These are phyloP conservation scores for Cardamine resedifolia DNA, from an alignment of 345 rosid species.

Conservation along the genomic window DNA sequence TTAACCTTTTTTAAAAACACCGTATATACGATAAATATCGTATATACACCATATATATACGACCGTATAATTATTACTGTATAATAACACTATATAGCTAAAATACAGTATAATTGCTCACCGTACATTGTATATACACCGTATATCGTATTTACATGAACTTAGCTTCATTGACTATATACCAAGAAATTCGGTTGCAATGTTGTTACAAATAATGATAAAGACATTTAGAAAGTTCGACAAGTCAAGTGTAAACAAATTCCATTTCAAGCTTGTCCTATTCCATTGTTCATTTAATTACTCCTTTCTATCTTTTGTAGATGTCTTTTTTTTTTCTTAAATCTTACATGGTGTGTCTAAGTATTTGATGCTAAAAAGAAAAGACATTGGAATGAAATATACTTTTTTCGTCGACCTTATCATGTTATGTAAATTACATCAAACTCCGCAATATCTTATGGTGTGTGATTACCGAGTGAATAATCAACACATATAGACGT, in stretches of 20 bases:
- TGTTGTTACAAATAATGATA: slow-evolving; percentile 1
- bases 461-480: too few relatives aligned
- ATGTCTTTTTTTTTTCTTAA: background rate
- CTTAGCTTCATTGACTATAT: slow-evolving; percentile 1
- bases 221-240: slow-evolving; percentile 1
- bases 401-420: too few relatives aligned
- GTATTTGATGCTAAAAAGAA: background rate
- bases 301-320: background rate
- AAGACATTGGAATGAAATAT: background rate
- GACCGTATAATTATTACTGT: too few relatives aligned
- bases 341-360: background rate
- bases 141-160: too few relatives aligned
- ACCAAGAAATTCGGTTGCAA: slow-evolving; percentile 2
- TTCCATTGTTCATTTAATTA: background rate
- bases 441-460: background rate
- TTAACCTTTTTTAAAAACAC: too few relatives aligned
- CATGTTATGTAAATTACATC: background rate
- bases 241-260: slow-evolving; percentile 14
- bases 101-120: too few relatives aligned
- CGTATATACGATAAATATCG: too few relatives aligned
- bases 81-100: too few relatives aligned
- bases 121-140: too few relatives aligned
- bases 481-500: too few relatives aligned
- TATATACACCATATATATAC: too few relatives aligned
- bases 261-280: slow-evolving; percentile 11